Conservation (phyloP, 2,329 filamentous ascomycete genomes). For the Aspergillus neotritici region DNA sequence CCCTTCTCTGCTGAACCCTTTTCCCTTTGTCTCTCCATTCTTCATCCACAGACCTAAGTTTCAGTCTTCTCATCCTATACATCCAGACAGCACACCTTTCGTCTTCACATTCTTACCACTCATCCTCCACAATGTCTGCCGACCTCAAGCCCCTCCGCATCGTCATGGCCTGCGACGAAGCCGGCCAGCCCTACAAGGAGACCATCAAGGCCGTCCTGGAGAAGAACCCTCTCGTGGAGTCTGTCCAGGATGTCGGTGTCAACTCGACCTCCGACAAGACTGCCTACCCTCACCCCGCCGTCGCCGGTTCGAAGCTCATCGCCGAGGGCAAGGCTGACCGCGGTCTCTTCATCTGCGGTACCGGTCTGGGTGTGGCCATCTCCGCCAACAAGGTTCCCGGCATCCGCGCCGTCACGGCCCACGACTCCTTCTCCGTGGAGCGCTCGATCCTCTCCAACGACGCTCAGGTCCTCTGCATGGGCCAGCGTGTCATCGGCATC, state of each 20-base stretch:
- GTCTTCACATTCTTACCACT: conserved; percentile 1
- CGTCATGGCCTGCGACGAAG: conserved; percentile 63
- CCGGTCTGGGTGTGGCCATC: conserved; percentile 80
- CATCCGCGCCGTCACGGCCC: conserved; percentile 79
- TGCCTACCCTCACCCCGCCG: conserved; percentile 73
- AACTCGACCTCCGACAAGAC: conserved; percentile 63
- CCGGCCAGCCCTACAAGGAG: conserved; percentile 72
- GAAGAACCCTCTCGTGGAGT: conserved; percentile 59
- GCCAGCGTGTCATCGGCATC: conserved; percentile 73
- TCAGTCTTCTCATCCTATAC: conserved; percentile 2
- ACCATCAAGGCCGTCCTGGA: conserved; percentile 69
- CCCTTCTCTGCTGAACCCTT: neutral
- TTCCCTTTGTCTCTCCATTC: neutral
- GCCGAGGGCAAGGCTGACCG: conserved; percentile 58
- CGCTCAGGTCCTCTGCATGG: conserved; percentile 81
- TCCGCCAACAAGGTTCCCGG: conserved; percentile 83
- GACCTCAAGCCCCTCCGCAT: conserved; percentile 48
- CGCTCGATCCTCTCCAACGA: conserved; percentile 75
- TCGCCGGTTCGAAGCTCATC: conserved; percentile 59
- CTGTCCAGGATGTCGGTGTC: conserved; percentile 70
- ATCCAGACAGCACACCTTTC: conserved; percentile 1
- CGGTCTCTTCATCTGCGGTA: conserved; percentile 74
- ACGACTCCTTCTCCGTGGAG: conserved; percentile 81
- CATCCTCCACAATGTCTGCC: conserved; percentile 24
- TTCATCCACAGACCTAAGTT: neutral